These are phyloP conservation scores for Cadophora malorum DNA, from an alignment of 2,329 filamentous ascomycete genomes.

Conservation along the genomic window DNA sequence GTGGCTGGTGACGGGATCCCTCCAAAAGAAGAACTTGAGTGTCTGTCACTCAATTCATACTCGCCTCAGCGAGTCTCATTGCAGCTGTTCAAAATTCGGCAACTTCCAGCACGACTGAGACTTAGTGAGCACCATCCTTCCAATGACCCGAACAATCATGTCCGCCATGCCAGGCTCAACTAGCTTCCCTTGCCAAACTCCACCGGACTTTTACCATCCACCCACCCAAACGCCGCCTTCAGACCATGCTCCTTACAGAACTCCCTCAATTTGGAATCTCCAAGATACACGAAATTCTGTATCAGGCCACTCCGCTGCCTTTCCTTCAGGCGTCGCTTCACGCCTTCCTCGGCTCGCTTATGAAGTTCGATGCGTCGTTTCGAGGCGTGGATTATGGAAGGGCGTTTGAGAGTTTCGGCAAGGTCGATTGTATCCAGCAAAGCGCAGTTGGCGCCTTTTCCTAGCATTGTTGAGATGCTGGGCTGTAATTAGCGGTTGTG, in stretches of 20 bases:
- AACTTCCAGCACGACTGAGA: too few relatives aligned
- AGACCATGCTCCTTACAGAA: conserved; percentile 36
- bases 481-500: too few relatives aligned
- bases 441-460: conserved; percentile 42
- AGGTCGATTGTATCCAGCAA: conserved; percentile 41
- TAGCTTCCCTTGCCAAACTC: not conserved
- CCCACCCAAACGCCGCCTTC: conserved; percentile 35
- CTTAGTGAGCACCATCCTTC: too few relatives aligned
- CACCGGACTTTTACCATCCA: conserved; percentile 14
- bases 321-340: conserved; percentile 38
- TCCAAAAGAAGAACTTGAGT: too few relatives aligned
- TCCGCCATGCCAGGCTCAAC: not conserved
- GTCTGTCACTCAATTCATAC: too few relatives aligned
- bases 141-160: too few relatives aligned
- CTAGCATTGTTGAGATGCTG: conserved; percentile 41
- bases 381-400: conserved; percentile 16
- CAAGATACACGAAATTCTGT: conserved; percentile 40
- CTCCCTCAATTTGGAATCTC: conserved; percentile 37
- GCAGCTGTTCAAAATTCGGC: too few relatives aligned
- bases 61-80: too few relatives aligned
- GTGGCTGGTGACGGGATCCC: too few relatives aligned
- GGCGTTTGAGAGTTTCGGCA: conserved; percentile 31
- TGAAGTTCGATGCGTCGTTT: conserved; percentile 27
- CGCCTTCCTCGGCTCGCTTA: conserved; percentile 35
- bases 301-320: conserved; percentile 38